Conservation (phyloP, 2,329 filamentous ascomycete genomes). For the Boeremia exigua region DNA sequence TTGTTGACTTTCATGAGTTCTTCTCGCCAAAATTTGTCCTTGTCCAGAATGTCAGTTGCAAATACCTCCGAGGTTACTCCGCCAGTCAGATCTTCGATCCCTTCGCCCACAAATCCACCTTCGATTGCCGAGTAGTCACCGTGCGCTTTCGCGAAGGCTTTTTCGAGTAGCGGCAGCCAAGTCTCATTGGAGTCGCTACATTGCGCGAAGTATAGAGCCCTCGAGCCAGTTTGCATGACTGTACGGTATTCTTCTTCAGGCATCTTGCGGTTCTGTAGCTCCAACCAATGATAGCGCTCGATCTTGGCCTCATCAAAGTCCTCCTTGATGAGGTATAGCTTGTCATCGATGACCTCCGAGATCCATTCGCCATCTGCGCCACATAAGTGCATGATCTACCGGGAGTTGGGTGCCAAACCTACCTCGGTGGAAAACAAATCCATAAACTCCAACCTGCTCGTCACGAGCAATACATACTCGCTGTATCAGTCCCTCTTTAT, state of each 20-base stretch:
- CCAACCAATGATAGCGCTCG: slow-evolving; percentile 75
- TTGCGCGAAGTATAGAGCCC: slow-evolving; percentile 79
- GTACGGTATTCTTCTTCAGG: slow-evolving; percentile 72
- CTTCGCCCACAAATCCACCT: slow-evolving; percentile 73
- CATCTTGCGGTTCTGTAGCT: slow-evolving; percentile 73
- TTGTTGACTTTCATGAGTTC: slow-evolving; percentile 81
- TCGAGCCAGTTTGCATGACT: slow-evolving; percentile 75
- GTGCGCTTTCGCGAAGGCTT: slow-evolving; percentile 84
- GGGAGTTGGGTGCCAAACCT: slow-evolving; percentile 20
- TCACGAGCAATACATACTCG: slow-evolving; percentile 75
- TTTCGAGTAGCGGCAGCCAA: slow-evolving; percentile 81
- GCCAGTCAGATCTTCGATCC: slow-evolving; percentile 66
- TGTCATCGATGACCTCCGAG: slow-evolving; percentile 89
- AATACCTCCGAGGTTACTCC: slow-evolving; percentile 74
- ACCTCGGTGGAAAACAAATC: slow-evolving; percentile 81
- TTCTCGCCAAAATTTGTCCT: slow-evolving; percentile 82
- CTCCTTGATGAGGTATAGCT: slow-evolving; percentile 81
- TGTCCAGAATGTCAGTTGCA: slow-evolving; percentile 74
- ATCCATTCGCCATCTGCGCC: slow-evolving; percentile 82
- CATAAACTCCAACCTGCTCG: slow-evolving; percentile 78
- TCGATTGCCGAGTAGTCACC: slow-evolving; percentile 79
- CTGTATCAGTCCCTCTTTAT: slow-evolving; percentile 74
- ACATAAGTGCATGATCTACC: slow-evolving; percentile 28
- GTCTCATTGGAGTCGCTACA: slow-evolving; percentile 79
- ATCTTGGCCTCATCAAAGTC: slow-evolving; percentile 78